These are phyloP conservation scores for Linnemannia exigua DNA, from an alignment of 192 early-diverging fungal genomes.

Conservation along the genomic window DNA sequence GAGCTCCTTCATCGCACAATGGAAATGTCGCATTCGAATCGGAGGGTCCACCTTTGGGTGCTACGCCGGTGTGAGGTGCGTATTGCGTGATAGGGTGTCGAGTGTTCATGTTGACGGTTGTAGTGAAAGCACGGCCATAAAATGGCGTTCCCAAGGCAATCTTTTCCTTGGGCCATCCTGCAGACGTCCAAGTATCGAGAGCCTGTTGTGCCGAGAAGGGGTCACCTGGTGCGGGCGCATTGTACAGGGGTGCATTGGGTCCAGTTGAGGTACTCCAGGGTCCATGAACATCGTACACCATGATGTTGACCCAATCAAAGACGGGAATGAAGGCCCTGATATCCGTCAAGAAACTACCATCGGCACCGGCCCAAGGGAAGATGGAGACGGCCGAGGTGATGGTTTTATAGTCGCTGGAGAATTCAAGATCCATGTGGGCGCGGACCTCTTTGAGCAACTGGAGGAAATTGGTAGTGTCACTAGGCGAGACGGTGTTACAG, in stretches of 20 bases:
- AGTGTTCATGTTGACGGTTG: constrained; percentile 46
- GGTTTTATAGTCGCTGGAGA: constrained; percentile 59
- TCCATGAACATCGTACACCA: constrained; percentile 75
- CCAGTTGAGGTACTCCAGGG: constrained; percentile 72
- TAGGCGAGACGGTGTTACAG: constrained; percentile 34
- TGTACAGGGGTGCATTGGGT: constrained; percentile 71
- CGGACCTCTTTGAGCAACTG: constrained; percentile 69
- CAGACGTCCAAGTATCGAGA: constrained; percentile 67
- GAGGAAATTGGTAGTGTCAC: constrained; percentile 72
- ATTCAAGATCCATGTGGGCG: constrained; percentile 57
- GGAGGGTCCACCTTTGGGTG: constrained; percentile 70
- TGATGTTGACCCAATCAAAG: constrained; percentile 76
- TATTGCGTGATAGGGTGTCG: constrained; percentile 52
- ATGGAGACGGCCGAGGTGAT: constrained; percentile 75
- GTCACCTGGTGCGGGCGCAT: constrained; percentile 36
- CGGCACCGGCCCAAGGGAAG: constrained; percentile 65
- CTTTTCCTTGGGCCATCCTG: constrained; percentile 71
- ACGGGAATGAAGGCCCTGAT: constrained; percentile 64
- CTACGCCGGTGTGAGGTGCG: constrained; percentile 44
- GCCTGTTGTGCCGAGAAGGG: constrained; percentile 50
- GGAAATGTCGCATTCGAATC: constrained; percentile 42
- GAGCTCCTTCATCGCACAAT: not conserved
- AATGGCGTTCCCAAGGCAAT: constrained; percentile 72
- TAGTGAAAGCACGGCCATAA: constrained; percentile 72
- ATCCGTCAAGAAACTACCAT: constrained; percentile 58